phyloP scores from a whole-genome alignment of 257 asterid genomes.

The Jasminum sambac region DNA sequence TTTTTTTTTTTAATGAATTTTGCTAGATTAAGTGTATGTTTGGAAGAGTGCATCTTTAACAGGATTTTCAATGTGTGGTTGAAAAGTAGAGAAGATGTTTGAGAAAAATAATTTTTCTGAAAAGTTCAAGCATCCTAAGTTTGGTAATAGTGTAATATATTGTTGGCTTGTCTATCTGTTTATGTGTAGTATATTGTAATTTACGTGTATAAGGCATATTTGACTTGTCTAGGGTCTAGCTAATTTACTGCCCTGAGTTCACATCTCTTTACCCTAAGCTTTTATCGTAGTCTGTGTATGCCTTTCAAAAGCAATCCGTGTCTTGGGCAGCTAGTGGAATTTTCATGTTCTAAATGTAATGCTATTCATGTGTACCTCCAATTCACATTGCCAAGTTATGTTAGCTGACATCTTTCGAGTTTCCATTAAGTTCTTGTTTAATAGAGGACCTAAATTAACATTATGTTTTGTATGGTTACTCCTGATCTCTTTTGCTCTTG shows the following conservation, averaged over 20 bases:
- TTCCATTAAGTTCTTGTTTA: neutral
- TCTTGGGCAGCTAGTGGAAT: neutral
- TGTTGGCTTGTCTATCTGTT: too few relatives aligned
- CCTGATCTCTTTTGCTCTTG: neutral
- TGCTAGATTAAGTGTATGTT: neutral
- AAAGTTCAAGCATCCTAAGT: too few relatives aligned
- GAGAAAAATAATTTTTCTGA: too few relatives aligned
- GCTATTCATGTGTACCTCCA: neutral
- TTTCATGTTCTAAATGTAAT: neutral
- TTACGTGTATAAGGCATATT: neutral
- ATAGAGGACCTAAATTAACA: neutral
- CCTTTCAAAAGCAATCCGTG: neutral
- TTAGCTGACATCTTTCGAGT: neutral
- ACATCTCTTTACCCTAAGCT: neutral
- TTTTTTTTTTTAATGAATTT: neutral
- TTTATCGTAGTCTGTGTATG: neutral
- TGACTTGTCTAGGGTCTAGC: neutral
- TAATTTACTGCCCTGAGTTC: neutral
- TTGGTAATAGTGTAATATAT: too few relatives aligned
- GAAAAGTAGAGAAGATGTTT: too few relatives aligned
- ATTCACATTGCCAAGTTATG: neutral
- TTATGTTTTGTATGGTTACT: neutral
- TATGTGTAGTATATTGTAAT: neutral
- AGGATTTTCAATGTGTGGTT: too few relatives aligned
- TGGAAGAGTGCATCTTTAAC: too few relatives aligned